Evolutionary conservation across 164 flowering plant species (phyloP).

Genomic region (Stephania japonica): DNA sequence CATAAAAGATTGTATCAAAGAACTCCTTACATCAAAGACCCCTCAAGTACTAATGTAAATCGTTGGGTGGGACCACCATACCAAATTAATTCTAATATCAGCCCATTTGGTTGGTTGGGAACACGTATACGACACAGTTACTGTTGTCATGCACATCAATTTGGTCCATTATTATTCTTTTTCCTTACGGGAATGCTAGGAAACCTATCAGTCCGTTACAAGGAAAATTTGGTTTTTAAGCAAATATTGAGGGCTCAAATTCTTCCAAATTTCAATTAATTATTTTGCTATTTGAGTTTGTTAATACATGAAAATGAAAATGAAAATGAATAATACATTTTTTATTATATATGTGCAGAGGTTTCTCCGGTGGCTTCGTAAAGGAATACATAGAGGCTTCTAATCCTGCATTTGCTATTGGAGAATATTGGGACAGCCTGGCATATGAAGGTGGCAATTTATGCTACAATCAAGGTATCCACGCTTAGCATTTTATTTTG

Average conservation of each 20-base stretch:
- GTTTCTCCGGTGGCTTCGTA: slow-evolving; percentile 52
- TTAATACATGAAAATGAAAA: background rate
- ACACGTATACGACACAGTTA: no score
- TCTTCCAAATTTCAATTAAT: background rate
- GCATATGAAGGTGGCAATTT: slow-evolving; percentile 52
- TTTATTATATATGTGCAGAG: slow-evolving; percentile 29
- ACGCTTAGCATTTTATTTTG: background rate
- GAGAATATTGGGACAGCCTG: slow-evolving; percentile 66
- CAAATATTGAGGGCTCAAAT: background rate
- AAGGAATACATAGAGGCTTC: slow-evolving; percentile 57
- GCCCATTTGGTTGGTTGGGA: no score
- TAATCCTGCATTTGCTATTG: slow-evolving; percentile 58
- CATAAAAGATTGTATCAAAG: no score
- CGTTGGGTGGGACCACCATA: no score
- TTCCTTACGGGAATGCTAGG: no score
- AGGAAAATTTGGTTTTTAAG: background rate
- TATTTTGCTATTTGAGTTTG: background rate
- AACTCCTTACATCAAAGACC: no score
- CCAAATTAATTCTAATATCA: no score
- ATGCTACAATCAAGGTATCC: slow-evolving; percentile 56
- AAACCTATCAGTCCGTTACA: background rate
- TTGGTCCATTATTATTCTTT: no score
- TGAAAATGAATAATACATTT: background rate
- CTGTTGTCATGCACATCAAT: no score
- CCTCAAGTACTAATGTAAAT: no score